phyloP scores from a whole-genome alignment of 768 basidiomycete genomes.

The Hericium rajendrae region DNA sequence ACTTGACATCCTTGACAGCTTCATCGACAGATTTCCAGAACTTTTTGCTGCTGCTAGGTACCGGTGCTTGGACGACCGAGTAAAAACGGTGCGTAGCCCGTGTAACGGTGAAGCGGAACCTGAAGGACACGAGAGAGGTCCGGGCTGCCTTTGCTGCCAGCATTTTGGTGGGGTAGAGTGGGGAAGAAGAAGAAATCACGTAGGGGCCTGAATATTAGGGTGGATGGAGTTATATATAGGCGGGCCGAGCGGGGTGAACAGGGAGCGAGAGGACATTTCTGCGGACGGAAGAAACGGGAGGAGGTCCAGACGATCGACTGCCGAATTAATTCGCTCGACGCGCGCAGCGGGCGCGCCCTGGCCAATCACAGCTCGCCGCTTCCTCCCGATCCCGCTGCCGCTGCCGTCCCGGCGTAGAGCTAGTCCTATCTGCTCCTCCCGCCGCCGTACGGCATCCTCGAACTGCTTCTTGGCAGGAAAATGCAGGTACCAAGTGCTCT shows the following conservation, averaged over 20 bases:
- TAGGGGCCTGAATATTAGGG: not conserved
- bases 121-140: not conserved
- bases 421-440: not conserved
- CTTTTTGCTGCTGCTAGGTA: constrained; percentile 34
- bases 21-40: constrained; percentile 72
- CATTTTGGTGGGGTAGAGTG: constrained; percentile 5
- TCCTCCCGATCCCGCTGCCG: not conserved
- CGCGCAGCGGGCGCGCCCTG: not conserved
- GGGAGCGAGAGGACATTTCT: not conserved
- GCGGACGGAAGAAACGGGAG: too few relatives aligned
- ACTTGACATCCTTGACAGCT: constrained; percentile 73
- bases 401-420: not conserved
- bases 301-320: not conserved
- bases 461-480: not conserved
- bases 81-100: constrained; percentile 16
- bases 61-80: constrained; percentile 18
- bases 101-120: constrained; percentile 12
- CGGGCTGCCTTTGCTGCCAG: constrained; percentile 8
- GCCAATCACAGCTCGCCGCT: not conserved
- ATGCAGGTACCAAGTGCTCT: not conserved
- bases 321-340: not conserved
- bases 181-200: constrained; percentile 4
- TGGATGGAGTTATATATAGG: not conserved
- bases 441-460: not conserved
- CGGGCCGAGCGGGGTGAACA: not conserved